phyloP scores from a whole-genome alignment of 345 rosid species.

The Gossypium bickii region DNA sequence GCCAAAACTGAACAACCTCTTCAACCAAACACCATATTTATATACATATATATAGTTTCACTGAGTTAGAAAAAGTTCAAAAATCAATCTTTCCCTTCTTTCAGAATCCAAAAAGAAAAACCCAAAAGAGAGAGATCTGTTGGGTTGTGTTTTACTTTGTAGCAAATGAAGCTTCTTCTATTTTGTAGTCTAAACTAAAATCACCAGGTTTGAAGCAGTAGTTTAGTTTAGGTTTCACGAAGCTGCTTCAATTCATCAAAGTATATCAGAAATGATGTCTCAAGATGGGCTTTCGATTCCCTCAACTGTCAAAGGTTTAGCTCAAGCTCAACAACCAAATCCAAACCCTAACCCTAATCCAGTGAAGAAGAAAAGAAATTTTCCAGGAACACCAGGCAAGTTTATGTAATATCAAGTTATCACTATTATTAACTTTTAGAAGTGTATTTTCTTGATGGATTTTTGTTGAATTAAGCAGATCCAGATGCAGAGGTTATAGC shows the following conservation, averaged over 20 bases:
- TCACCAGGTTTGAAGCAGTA: not conserved
- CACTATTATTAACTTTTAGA: no score
- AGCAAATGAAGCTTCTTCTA: not conserved
- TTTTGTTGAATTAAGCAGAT: constrained; percentile 34
- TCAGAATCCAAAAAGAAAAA: not conserved
- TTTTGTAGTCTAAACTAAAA: not conserved
- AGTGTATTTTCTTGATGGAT: not conserved
- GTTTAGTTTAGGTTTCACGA: not conserved
- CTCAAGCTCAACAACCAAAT: constrained; percentile 30
- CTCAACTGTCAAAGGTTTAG: constrained; percentile 28
- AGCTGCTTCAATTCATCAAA: not conserved
- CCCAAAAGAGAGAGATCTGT: not conserved
- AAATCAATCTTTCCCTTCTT: not conserved
- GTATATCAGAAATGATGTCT: constrained; percentile 47
- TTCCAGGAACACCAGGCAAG: constrained; percentile 20
- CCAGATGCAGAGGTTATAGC: constrained; percentile 89
- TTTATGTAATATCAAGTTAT: not conserved
- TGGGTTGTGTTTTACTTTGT: not conserved
- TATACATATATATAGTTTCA: not conserved
- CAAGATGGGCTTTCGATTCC: constrained; percentile 47
- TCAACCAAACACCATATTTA: not conserved
- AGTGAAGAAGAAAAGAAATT: constrained; percentile 40
- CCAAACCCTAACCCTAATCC: constrained; percentile 41
- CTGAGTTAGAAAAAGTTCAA: not conserved
- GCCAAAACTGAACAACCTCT: constrained; percentile 12